These are phyloP conservation scores for Cryphonectria naterciae DNA, from an alignment of 2,329 filamentous ascomycete species.

Conservation along the genomic window DNA sequence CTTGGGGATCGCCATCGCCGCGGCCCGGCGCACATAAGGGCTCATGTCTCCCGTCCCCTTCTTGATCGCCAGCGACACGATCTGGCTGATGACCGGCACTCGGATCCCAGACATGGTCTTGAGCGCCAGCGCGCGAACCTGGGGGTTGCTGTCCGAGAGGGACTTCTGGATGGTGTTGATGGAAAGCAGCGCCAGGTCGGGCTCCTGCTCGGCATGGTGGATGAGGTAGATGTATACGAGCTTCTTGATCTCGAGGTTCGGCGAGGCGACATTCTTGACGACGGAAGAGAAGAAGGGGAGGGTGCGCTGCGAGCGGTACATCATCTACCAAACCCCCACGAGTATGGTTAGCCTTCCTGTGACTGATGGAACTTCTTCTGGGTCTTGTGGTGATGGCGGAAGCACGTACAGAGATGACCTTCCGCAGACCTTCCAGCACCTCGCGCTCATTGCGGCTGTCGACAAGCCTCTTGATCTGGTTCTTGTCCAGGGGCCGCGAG, in stretches of 20 bases:
- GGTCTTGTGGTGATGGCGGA: conserved; percentile 18
- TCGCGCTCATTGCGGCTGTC: conserved; percentile 94
- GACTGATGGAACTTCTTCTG: not conserved
- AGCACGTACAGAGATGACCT: conserved; percentile 78
- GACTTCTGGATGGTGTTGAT: conserved; percentile 99
- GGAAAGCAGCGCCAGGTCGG: conserved; percentile 90
- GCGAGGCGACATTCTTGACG: conserved; percentile 95
- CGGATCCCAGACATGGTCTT: conserved; percentile 96
- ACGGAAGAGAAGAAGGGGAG: conserved; percentile 95
- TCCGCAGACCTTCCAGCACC: conserved; percentile 86
- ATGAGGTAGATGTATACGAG: conserved; percentile 98
- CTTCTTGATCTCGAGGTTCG: conserved; percentile 94
- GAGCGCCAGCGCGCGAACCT: conserved; percentile 87
- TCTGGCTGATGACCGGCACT: conserved; percentile 97
- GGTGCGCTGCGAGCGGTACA: conserved; percentile 88
- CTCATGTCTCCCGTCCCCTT: conserved; percentile 94
- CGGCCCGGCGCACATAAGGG: conserved; percentile 87
- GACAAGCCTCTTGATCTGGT: conserved; percentile 90
- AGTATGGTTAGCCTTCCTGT: not conserved
- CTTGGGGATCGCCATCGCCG: conserved; percentile 92
- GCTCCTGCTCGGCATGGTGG: conserved; percentile 93
- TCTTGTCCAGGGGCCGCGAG: conserved; percentile 70
- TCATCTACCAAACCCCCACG: conserved; percentile 69
- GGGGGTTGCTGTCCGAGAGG: conserved; percentile 87
- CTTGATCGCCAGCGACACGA: conserved; percentile 94